Base-by-base conservation (phyloP, 129 eudicot genomes). In the Scalesia atractyloides region DNA sequence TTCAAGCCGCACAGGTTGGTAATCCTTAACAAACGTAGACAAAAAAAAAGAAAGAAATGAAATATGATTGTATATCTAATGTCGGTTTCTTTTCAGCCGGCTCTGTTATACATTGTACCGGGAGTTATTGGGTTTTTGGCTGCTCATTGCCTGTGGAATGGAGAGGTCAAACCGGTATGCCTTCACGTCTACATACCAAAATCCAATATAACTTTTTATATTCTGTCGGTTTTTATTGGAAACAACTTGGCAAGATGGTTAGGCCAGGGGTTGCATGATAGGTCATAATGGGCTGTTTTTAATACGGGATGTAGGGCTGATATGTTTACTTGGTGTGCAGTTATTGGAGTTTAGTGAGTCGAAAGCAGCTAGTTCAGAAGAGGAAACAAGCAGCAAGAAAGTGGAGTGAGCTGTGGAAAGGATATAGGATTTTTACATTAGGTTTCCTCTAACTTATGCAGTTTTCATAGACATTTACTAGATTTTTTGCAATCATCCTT, bases 1-100 rank as follows among this genome's bases (percentile, higher is more conserved):
- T 94, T 83, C 97, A 94, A 86, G 98, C 98, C 65, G 98, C 98
- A 73, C 98, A 93, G 95, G 98, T 89, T 65, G 58, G 81, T 82
- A 58, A 15, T 51, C 41, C 37, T 18, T 60, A 5, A 6, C 9
- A 12, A 52, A 15, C 4, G 1, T 33, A 19, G 20, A 20, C 13
- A 17, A 10, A 12, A 58, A 58, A 77, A 53, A 48, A 33, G 3
- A 57, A 26, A 34, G 22, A 74, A 36, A 51, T 33, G 51, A 19
- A 44, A 47, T 22, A 24, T 63, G 66, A 7, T 34, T 37, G 69
- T 22, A 64, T 34, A 39, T 65, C 68, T 65, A 30, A 37, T 54
- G 50, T 33, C 46, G 24, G 14, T 66, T 75, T 56, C 5, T 48
- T 83, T 87, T 16, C 89, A 93, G 97, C 98, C 98, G 71, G 97